Evolutionary conservation across 345 rosid species (phyloP).

Genomic region (Euclidium syriacum): DNA sequence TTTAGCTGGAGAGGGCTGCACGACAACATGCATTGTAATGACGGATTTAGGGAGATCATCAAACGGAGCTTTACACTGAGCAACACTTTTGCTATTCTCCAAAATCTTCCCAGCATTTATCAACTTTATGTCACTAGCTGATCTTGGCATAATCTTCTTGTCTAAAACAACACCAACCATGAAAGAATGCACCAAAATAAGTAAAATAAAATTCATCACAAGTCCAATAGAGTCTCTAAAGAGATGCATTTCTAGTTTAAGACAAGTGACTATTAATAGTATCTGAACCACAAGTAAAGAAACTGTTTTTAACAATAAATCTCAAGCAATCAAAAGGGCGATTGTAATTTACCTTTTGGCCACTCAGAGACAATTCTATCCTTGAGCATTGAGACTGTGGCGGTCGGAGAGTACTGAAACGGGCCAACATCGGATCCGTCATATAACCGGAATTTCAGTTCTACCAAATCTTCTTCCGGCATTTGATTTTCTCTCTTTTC

Average conservation of each 20-base stretch:
- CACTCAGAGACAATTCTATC: slow-evolving; percentile 77
- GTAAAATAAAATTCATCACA: background rate
- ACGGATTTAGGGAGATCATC: slow-evolving; percentile 66
- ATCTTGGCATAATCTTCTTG: slow-evolving; percentile 71
- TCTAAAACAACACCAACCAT: slow-evolving; percentile 38
- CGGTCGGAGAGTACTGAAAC: slow-evolving; percentile 64
- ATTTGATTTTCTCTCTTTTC: slow-evolving; percentile 42
- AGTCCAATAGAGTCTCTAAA: background rate
- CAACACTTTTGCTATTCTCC: slow-evolving; percentile 82
- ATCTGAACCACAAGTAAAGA: background rate
- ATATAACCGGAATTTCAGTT: slow-evolving; percentile 79
- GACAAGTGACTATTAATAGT: background rate
- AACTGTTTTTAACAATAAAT: background rate
- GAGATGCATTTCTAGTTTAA: background rate
- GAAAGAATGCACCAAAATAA: background rate
- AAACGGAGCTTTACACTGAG: slow-evolving; percentile 75
- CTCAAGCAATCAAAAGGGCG: background rate
- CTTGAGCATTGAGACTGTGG: slow-evolving; percentile 75
- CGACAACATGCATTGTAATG: slow-evolving; percentile 95
- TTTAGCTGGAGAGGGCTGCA: slow-evolving; percentile 70
- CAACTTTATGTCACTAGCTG: slow-evolving; percentile 77
- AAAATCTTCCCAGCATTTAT: slow-evolving; percentile 86
- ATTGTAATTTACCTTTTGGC: slow-evolving; percentile 61
- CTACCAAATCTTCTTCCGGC: slow-evolving; percentile 77
- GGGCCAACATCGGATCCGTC: slow-evolving; percentile 97